Percentiles rank a stretch among this genome's conserved stretches.
These are phyloP conservation scores for Lentinus brumalis DNA, from an alignment of 768 basidiomycete genomes.

Conservation along the genomic window DNA sequence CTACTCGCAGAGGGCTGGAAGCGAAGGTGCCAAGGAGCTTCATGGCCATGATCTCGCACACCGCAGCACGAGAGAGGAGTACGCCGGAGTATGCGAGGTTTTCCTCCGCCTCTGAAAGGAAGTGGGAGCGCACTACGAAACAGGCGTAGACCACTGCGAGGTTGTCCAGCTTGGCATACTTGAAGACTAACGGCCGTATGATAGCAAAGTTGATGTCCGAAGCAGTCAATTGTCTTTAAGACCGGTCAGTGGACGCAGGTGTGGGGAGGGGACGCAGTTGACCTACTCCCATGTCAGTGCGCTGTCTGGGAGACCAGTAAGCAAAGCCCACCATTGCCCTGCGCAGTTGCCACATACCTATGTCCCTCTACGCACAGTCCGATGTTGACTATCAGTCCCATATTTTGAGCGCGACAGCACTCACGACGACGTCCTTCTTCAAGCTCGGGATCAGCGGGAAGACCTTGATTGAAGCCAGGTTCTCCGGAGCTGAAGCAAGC, in stretches of 20 bases:
- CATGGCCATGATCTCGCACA: constrained; percentile 89
- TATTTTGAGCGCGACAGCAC: constrained; percentile 29
- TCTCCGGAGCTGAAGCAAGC: constrained; percentile 59
- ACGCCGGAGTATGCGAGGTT: constrained; percentile 81
- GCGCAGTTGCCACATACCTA: constrained; percentile 18
- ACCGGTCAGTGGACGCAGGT: background rate
- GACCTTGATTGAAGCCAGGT: constrained; percentile 65
- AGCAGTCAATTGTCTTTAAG: constrained; percentile 71
- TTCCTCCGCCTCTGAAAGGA: constrained; percentile 63
- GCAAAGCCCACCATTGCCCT: background rate
- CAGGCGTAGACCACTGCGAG: constrained; percentile 76
- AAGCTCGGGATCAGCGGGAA: constrained; percentile 80
- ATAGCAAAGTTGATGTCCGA: constrained; percentile 82
- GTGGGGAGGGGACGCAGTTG: constrained; percentile 5
- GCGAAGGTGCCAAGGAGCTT: constrained; percentile 81
- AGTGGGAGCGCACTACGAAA: constrained; percentile 78
- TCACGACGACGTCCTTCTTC: constrained; percentile 68
- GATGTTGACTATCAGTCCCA: background rate
- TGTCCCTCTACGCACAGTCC: constrained; percentile 27
- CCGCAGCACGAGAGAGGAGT: constrained; percentile 67
- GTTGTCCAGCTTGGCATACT: constrained; percentile 78
- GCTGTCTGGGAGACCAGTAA: constrained; percentile 47
- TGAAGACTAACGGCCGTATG: constrained; percentile 74
- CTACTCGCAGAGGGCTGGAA: constrained; percentile 71
- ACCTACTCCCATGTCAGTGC: constrained; percentile 82